These are phyloP conservation scores for Voacanga thouarsii DNA, from an alignment of 257 asterid species.

Conservation along the genomic window DNA sequence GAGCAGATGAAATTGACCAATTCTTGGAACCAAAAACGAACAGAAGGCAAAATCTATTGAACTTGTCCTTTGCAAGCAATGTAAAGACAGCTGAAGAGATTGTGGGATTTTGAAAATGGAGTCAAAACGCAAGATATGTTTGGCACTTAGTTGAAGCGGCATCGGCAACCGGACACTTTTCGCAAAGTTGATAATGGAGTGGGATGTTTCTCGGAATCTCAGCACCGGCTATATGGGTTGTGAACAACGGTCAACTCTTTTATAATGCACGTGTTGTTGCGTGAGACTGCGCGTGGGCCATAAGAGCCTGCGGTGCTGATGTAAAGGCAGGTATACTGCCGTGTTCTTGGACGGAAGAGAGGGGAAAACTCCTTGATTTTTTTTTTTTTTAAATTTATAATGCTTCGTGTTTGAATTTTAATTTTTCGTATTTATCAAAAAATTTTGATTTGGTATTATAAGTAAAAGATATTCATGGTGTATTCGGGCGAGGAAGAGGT, in stretches of 20 bases:
- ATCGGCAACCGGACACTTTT: not conserved
- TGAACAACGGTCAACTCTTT: slow-evolving; percentile 7
- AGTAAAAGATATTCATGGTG: no score
- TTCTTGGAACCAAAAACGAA: not conserved
- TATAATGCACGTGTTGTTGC: not conserved
- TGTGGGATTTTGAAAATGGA: not conserved
- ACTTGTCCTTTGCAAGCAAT: not conserved
- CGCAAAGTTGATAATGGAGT: not conserved
- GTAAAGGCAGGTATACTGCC: not conserved
- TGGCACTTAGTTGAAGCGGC: not conserved
- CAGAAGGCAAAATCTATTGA: not conserved
- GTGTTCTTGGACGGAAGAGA: not conserved
- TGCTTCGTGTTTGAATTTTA: no score
- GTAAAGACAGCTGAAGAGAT: not conserved
- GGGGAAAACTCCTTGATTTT: no score
- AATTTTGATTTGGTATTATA: no score
- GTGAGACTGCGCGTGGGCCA: slow-evolving; percentile 3
- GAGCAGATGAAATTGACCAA: not conserved
- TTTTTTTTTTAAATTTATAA: no score
- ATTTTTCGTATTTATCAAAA: no score
- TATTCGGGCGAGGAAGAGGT: no score
- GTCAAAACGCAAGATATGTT: not conserved
- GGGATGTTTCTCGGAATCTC: not conserved
- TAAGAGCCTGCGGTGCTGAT: not conserved
- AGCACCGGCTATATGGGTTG: not conserved